Percentiles rank a stretch among this genome's conserved stretches.
phyloP scores from a whole-genome alignment of 345 rosid species.

The Linum lewisii region DNA sequence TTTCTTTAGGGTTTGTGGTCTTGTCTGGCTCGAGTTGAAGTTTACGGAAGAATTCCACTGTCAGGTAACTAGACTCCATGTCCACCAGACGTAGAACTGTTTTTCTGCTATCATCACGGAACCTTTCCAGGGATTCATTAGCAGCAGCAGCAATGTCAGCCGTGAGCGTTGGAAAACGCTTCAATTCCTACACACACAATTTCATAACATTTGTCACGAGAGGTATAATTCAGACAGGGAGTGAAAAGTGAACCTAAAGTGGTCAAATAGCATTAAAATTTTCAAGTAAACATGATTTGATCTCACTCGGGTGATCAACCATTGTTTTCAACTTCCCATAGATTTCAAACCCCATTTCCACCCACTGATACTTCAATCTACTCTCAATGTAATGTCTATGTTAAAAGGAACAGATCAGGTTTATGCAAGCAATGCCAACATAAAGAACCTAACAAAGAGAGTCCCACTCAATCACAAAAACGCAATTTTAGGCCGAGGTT shows the following conservation, averaged over 20 bases:
- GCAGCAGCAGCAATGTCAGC: slow-evolving; percentile 92
- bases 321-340: too few species aligned
- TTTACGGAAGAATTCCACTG: slow-evolving; percentile 95
- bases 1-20: slow-evolving; percentile 24
- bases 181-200: slow-evolving; percentile 54
- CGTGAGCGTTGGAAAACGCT: slow-evolving; percentile 83
- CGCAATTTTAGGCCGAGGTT: too few species aligned
- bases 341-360: too few species aligned
- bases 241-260: background rate
- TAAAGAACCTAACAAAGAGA: too few species aligned
- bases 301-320: too few species aligned
- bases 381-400: background rate
- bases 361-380: too few species aligned
- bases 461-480: too few species aligned
- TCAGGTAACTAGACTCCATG: slow-evolving; percentile 95
- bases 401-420: background rate
- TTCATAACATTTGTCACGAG: background rate
- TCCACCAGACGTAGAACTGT: slow-evolving; percentile 83
- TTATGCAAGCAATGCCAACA: too few species aligned
- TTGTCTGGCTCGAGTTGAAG: slow-evolving; percentile 82
- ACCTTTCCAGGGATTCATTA: slow-evolving; percentile 82
- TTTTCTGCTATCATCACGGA: slow-evolving; percentile 87
- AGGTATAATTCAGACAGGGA: background rate
- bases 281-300: too few species aligned
- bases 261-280: background rate